Base-by-base conservation (phyloP, 176 grass and related monocot species). In the Panicum miliaceum region DNA sequence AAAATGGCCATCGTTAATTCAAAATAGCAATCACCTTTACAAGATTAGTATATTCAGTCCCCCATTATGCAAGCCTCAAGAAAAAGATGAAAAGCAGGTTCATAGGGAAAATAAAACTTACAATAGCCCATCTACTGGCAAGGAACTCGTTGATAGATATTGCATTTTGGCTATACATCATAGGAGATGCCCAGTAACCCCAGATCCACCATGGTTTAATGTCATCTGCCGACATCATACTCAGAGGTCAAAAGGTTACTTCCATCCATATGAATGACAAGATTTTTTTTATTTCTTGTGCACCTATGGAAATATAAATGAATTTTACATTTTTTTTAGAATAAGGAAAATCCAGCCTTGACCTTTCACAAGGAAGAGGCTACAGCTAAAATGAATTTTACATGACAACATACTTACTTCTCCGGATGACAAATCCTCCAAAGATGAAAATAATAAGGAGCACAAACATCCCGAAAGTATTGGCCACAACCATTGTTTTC, bases 151-250 rank as follows among this genome's bases (percentile, higher is more conserved):
- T 97, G 56, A 93, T 22, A 62, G 91, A 86, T 90, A 97, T 83
- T 4, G 95, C 92, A 73, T 97, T 94, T 27, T 92, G 86, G 5
- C 95, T 93, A 35, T 97, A 97, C 92, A 93, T 93, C 80, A 97
- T 70, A 42, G 95, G 95, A 86, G 95, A 97, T 84, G 79, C 77
- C 95, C 95, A 97, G 68, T 88, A 97, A 46, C 79, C 90, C 95
- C 95, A 97, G 68, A 93, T 94, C 95, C 96, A 98, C 96, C 96
- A 98, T 75, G 92, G 87, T 66, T 90, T 82, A 71, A 98, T 90
- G 76, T 98, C 93, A 86, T 85, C 96, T 98, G 77, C 66, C 14
- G 32, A 78, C 68, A 85, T 82, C 14, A 19, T 50, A 68, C 64
- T 51, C 62, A 88, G 25, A 35, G 41, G 14, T 53, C 23, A 68